Base-by-base conservation (phyloP, 2,329 filamentous ascomycete genomes). In the Nemania bipapillata region DNA sequence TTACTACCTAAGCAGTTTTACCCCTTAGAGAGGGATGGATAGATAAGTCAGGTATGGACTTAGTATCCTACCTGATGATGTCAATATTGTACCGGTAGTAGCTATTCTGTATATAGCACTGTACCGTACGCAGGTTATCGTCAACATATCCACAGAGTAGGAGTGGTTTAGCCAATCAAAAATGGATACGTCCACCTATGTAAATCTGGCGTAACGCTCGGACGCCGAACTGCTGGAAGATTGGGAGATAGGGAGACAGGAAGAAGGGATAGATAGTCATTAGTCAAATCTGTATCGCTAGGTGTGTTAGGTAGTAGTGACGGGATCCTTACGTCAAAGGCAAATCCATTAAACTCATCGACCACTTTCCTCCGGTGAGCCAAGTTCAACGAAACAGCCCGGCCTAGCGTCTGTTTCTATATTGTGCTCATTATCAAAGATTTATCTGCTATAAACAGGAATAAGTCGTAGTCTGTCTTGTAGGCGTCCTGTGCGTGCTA, bases 131-230 rank as follows among this genome's bases (percentile, higher is more conserved):
- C 20, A 5, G 6, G 17, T 17, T 20, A 4, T 7, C 17, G 17
- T n/a, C n/a, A n/a, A n/a, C n/a, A 61, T 54, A 64, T 50, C 61
- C 65, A 68, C 69, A 74, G 70, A 73, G 73, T 73, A 70, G 68
- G 68, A 72, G 64, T 66, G 56, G 65, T 61, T 71, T 67, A 73
- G 62, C 54, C 45, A 45, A 45, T 45, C 40, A 45, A 45, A 40
- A 20, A 45, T 45, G 6, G 2, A n/a, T 45, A 20, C 37, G 5
- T 12, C 37, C 11, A 12, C 37, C n/a, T 42, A 42, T 42, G 37
- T 42, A 42, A 42, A 42, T 42, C 12, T 42, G n/a, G 37, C 37
- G 37, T 42, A 42, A 42, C 37, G n/a, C 37, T 42, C 37, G 37
- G 15, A 42, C n/a, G 12, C n/a, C n/a, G n/a, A n/a, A n/a, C n/a